These are phyloP conservation scores for Persicaria tinctoria DNA, from an alignment of 148 eudicot species.

Conservation along the genomic window DNA sequence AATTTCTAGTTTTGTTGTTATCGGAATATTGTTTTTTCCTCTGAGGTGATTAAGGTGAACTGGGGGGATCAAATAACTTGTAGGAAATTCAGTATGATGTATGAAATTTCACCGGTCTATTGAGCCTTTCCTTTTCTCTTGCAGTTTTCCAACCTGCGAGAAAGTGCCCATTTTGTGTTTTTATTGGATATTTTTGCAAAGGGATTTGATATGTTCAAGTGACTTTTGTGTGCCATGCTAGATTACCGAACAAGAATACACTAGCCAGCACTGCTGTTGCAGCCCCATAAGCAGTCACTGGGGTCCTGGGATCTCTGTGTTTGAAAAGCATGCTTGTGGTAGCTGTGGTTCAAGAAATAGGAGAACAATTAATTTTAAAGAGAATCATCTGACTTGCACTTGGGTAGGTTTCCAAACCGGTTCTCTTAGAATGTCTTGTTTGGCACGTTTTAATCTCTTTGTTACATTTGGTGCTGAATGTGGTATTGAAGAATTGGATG, in stretches of 20 bases:
- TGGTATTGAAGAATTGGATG: background rate
- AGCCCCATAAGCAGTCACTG: background rate
- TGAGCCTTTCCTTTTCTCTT: background rate
- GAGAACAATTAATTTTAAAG: background rate
- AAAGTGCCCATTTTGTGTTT: background rate
- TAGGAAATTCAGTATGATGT: background rate
- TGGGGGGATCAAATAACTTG: no score
- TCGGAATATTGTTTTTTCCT: background rate
- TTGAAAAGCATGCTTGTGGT: background rate
- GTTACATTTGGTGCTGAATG: background rate
- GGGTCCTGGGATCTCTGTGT: background rate
- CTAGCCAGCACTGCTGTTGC: constrained; percentile 8
- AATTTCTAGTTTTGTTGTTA: no score
- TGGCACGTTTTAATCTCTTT: background rate
- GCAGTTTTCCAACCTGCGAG: background rate
- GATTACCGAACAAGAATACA: background rate
- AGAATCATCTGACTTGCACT: background rate
- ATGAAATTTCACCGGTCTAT: background rate
- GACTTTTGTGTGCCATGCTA: constrained; percentile 9
- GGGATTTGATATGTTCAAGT: constrained; percentile 3
- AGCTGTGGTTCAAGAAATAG: background rate
- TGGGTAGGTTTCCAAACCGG: background rate
- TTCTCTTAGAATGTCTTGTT: background rate
- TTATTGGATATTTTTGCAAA: background rate
- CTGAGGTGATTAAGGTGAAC: background rate